phyloP scores from a whole-genome alignment of 1,284 basidiomycete species.

The Afroboletus lepidellus region DNA sequence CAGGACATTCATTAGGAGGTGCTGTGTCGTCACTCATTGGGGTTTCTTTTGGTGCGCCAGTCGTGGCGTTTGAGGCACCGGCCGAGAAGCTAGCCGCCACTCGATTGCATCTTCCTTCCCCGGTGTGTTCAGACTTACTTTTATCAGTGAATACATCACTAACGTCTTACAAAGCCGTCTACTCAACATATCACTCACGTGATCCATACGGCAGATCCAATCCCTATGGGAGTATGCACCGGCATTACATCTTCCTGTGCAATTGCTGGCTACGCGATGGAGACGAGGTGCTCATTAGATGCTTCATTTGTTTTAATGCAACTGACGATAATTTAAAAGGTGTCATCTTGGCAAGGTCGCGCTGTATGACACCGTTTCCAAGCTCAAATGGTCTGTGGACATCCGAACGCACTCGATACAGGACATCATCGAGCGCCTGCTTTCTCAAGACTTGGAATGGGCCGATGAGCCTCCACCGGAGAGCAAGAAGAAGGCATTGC shows the following conservation, averaged over 20 bases:
- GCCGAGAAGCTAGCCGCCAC: conserved; percentile 73
- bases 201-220: conserved; percentile 72
- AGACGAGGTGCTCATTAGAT: conserved; percentile 42
- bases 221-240: conserved; percentile 63
- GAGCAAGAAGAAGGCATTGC: conserved; percentile 2
- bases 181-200: conserved; percentile 64
- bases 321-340: conserved; percentile 34
- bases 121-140: conserved; percentile 36
- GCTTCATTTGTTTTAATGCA: not conserved
- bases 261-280: conserved; percentile 61
- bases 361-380: conserved; percentile 85
- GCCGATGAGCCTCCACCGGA: conserved; percentile 30
- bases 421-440: conserved; percentile 69
- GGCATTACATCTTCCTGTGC: conserved; percentile 60
- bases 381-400: conserved; percentile 80
- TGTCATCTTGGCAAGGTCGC: conserved; percentile 85
- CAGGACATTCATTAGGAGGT: conserved; percentile 77
- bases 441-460: conserved; percentile 68
- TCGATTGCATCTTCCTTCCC: conserved; percentile 75
- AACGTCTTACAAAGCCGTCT: conserved; percentile 43
- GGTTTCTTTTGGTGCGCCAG: conserved; percentile 80
- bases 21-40: conserved; percentile 78
- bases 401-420: conserved; percentile 79
- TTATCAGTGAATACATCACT: not conserved
- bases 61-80: conserved; percentile 81